Base-by-base conservation (phyloP, 1,139 yeast species). In the Saccharomyces hybrid region DNA sequence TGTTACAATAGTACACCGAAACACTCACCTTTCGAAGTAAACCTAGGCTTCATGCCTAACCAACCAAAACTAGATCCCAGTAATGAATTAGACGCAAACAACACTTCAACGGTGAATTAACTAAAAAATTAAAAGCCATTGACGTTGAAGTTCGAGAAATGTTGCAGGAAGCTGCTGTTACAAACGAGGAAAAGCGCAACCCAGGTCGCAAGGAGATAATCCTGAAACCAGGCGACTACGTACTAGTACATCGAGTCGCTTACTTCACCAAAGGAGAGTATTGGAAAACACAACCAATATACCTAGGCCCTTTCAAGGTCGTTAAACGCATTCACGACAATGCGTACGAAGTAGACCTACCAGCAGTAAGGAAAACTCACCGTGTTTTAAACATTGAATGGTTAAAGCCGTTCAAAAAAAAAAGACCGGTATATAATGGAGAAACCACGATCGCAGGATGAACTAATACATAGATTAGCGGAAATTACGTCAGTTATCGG, bases 1-100 rank as follows among this genome's bases (percentile, higher is more conserved):
- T 56, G 51, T 8, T 61, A 59, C 51, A 60, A 62, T 42, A 25
- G 50, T 20, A 54, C 59, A 8, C 50, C 50, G 4, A 14, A 31
- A 26, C 26, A 13, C 23, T 47, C 57, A 5, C 62, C 62, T 3
- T 56, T 54, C 34, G 54, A 54, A 50, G 52, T 49, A 11, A 57
- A 56, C 25, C 27, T 54, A 44, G 61, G 61, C 11, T 57, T 48
- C 31, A 50, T 14, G 14, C 59, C 59, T 4, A 56, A 56, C 46
- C 49, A 41, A 44, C 61, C 59, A 8, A 14, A 14, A 14, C 20
- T 16, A 34, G 23, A 34, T 34, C 7, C 23, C 20, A 34, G 42
- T 11, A 16, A 16, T 16, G 13, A 14, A 34, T 16, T 34, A 14
- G 42, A 34, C 42, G 23, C 42, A 14, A 34, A 34, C 13, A 14